phyloP scores from a whole-genome alignment of 78 protist species.

The Dictyostelium firmibasis region DNA sequence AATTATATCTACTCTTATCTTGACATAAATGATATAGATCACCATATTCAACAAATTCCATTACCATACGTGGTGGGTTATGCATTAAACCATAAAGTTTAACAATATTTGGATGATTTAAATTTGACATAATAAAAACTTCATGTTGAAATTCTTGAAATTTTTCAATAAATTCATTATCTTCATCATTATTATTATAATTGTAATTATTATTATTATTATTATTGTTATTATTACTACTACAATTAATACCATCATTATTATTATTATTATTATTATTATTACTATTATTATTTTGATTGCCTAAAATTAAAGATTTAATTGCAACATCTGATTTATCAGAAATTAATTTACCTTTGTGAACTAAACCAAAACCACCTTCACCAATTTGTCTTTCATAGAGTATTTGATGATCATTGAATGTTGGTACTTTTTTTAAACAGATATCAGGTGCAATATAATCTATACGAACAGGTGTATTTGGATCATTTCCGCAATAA shows the following conservation, averaged over 20 bases:
- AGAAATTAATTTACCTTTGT: slow-evolving; percentile 27
- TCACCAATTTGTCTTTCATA: slow-evolving; percentile 71
- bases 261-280: too few species aligned
- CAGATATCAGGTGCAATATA: slow-evolving; percentile 67
- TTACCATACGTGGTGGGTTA: slow-evolving; percentile 72
- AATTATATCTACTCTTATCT: neutral
- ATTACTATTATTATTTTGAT: neutral
- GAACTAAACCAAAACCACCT: slow-evolving; percentile 77
- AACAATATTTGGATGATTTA: slow-evolving; percentile 72
- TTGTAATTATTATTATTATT: too few species aligned
- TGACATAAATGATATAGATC: slow-evolving; percentile 44
- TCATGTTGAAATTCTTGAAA: slow-evolving; percentile 81
- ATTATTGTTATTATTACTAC: too few species aligned
- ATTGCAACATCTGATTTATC: slow-evolving; percentile 49
- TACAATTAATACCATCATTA: too few species aligned
- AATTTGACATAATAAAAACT: slow-evolving; percentile 63
- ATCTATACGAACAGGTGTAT: slow-evolving; percentile 40
- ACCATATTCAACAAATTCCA: slow-evolving; percentile 67
- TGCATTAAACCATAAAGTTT: slow-evolving; percentile 71
- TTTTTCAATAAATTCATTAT: slow-evolving; percentile 34
- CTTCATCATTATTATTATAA: neutral
- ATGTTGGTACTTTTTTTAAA: slow-evolving; percentile 39
- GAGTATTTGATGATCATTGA: neutral
- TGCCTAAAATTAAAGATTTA: slow-evolving; percentile 32
- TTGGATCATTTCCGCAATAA: slow-evolving; percentile 55